phyloP scores from a whole-genome alignment of 768 basidiomycete species.

The Suillus spraguei region DNA sequence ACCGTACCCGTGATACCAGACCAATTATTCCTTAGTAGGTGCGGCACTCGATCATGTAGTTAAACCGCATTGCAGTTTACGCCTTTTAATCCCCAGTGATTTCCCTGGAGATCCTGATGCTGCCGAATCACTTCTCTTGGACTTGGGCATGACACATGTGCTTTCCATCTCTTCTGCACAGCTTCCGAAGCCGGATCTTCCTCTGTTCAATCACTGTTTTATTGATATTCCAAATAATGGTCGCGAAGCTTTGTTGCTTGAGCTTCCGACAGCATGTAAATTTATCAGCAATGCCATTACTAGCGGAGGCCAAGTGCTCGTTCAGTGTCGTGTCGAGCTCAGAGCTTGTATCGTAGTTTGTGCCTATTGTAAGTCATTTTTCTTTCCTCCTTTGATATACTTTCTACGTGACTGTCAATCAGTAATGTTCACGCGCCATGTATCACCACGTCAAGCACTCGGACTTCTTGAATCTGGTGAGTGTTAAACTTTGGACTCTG shows the following conservation, averaged over 20 bases:
- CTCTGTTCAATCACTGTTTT: conserved; percentile 41
- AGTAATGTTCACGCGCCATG: conserved; percentile 51
- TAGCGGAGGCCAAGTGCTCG: conserved; percentile 48
- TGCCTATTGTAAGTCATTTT: conserved; percentile 49
- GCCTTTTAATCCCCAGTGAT: conserved; percentile 39
- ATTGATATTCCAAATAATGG: conserved; percentile 42
- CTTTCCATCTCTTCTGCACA: conserved; percentile 58
- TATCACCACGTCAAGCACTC: conserved; percentile 43
- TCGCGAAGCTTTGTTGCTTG: conserved; percentile 44
- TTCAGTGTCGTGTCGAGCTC: conserved; percentile 56
- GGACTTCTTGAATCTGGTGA: conserved; percentile 46
- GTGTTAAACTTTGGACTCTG: conserved; percentile 5
- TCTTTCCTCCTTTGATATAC: neutral
- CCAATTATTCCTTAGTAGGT: conserved; percentile 56
- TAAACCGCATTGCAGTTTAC: neutral
- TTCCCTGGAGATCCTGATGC: conserved; percentile 57
- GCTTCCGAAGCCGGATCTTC: conserved; percentile 35
- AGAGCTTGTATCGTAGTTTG: conserved; percentile 55
- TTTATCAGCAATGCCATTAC: conserved; percentile 48
- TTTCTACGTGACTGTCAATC: conserved; percentile 2
- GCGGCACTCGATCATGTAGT: conserved; percentile 5
- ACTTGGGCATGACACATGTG: conserved; percentile 55
- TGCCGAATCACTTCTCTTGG: conserved; percentile 50
- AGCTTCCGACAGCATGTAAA: conserved; percentile 46
- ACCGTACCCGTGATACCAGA: conserved; percentile 53